Conservation (phyloP, 1,139 yeast genomes). For the Kluyveromyces sp. region DNA sequence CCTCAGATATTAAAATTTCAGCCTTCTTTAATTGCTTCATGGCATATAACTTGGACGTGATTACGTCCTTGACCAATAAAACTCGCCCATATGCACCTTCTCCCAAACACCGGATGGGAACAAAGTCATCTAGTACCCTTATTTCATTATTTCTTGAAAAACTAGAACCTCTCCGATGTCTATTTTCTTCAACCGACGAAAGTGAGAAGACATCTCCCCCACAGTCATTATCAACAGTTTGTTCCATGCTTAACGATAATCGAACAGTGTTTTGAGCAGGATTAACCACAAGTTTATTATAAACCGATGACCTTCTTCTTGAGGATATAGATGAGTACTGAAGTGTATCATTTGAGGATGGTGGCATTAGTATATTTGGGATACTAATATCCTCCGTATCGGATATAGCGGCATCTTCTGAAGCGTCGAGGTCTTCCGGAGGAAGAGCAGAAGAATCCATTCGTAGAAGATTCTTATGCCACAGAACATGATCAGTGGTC, state of each 20-base stretch:
- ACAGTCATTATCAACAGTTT: constrained; percentile 5
- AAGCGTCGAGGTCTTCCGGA: not conserved
- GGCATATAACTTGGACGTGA: constrained; percentile 69
- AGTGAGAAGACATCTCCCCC: not conserved
- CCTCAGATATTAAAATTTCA: constrained; percentile 42
- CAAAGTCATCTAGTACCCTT: constrained; percentile 52
- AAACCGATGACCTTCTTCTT: constrained; percentile 27
- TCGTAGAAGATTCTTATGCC: constrained; percentile 13
- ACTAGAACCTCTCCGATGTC: constrained; percentile 4
- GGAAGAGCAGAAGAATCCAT: constrained; percentile 10
- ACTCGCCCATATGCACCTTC: constrained; percentile 92
- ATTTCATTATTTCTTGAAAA: constrained; percentile 10
- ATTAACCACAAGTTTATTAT: constrained; percentile 23
- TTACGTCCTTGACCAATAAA: constrained; percentile 57
- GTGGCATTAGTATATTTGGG: not conserved
- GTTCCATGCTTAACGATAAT: constrained; percentile 16
- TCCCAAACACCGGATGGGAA: constrained; percentile 75
- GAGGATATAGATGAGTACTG: not conserved
- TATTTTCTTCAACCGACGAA: constrained; percentile 1
- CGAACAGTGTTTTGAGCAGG: constrained; percentile 26
- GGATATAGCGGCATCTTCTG: not conserved
- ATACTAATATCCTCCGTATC: not conserved
- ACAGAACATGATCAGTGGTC: not conserved
- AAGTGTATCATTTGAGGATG: not conserved
- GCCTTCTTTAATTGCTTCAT: constrained; percentile 87